Conservation (phyloP, 2,329 filamentous ascomycete species). For the Xylaria sp. region DNA sequence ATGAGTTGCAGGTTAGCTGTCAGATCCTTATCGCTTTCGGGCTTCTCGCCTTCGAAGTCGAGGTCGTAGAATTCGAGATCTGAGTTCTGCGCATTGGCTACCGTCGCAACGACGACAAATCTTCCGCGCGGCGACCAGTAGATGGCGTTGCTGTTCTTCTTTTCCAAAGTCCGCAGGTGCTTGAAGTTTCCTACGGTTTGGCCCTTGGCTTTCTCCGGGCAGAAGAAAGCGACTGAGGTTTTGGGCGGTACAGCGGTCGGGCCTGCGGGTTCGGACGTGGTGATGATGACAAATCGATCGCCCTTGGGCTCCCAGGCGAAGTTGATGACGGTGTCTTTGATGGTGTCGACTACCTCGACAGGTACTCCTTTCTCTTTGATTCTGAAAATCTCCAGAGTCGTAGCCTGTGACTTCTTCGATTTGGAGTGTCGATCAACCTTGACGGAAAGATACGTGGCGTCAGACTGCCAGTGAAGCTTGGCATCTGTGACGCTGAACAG, state of each 20-base stretch:
- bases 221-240: conserved; percentile 95
- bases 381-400: conserved; percentile 98
- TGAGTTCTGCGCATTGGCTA: conserved; percentile 91
- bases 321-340: conserved; percentile 99
- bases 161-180: conserved; percentile 92
- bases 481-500: conserved; percentile 98
- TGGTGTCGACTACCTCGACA: conserved; percentile 95
- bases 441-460: conserved; percentile 92
- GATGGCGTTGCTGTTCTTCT: conserved; percentile 99
- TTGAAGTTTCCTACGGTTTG: conserved; percentile 89
- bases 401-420: conserved; percentile 97
- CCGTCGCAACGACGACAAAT: conserved; percentile 93
- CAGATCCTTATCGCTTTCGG: conserved; percentile 91
- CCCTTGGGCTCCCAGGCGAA: conserved; percentile 99
- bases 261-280: conserved; percentile 83
- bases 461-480: conserved; percentile 98
- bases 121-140: conserved; percentile 98
- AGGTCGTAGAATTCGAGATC: conserved; percentile 98
- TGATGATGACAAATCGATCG: conserved; percentile 96
- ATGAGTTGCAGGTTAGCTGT: conserved; percentile 95
- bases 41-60: conserved; percentile 97
- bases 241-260: conserved; percentile 88
- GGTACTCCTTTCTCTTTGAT: conserved; percentile 97
- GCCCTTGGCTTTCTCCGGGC: conserved; percentile 92
- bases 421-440: conserved; percentile 99